Evolutionary conservation across 495 filamentous ascomycete species (phyloP).

Genomic region (Penicillium pancosmium): DNA sequence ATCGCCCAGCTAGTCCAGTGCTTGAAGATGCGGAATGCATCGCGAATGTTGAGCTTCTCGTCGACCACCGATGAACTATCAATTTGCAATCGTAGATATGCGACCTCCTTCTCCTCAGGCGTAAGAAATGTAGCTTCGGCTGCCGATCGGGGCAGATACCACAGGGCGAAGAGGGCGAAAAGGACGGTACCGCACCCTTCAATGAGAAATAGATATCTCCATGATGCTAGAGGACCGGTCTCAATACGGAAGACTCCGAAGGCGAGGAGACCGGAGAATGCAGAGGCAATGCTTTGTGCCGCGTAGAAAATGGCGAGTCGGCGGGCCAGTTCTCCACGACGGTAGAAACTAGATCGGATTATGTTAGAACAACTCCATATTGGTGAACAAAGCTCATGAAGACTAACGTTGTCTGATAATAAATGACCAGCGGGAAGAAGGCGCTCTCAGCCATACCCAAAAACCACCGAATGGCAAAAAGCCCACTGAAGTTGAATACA

Average conservation of each 20-base stretch:
- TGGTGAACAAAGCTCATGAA: background rate
- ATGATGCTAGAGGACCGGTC: slow-evolving; percentile 50
- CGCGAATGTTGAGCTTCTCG: slow-evolving; percentile 67
- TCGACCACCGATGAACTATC: slow-evolving; percentile 74
- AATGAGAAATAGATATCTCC: slow-evolving; percentile 79
- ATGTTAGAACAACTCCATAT: background rate
- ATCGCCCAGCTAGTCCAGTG: slow-evolving; percentile 64
- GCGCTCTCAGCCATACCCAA: slow-evolving; percentile 73
- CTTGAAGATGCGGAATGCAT: slow-evolving; percentile 65
- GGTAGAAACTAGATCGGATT: slow-evolving; percentile 57
- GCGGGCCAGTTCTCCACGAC: slow-evolving; percentile 73
- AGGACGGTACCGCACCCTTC: slow-evolving; percentile 67
- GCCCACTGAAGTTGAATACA: slow-evolving; percentile 63
- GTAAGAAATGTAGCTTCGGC: slow-evolving; percentile 65
- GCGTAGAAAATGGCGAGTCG: slow-evolving; percentile 81
- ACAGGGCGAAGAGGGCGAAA: slow-evolving; percentile 69
- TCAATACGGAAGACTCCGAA: slow-evolving; percentile 78
- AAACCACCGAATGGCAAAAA: slow-evolving; percentile 60
- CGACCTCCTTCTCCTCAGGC: slow-evolving; percentile 66
- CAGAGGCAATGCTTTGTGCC: slow-evolving; percentile 71
- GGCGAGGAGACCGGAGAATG: slow-evolving; percentile 72
- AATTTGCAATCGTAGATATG: slow-evolving; percentile 72
- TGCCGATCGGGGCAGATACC: slow-evolving; percentile 69
- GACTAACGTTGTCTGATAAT: slow-evolving; percentile 52
- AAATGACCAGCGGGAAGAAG: slow-evolving; percentile 73